These are phyloP conservation scores for Salinomyces thailandicus DNA, from an alignment of 2,329 filamentous ascomycete species.

Conservation along the genomic window DNA sequence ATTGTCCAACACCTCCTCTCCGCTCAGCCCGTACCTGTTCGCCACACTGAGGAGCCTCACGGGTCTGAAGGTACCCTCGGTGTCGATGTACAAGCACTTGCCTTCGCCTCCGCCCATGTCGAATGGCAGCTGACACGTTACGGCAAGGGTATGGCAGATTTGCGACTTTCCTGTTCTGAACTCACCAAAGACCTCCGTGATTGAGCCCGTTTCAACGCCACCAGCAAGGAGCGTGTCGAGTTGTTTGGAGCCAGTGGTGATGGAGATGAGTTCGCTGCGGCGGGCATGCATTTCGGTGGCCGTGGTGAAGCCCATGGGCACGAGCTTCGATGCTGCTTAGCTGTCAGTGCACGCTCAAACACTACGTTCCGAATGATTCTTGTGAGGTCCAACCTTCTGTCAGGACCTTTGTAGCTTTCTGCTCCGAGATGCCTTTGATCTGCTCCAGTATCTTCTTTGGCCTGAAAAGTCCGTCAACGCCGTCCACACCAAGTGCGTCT, in stretches of 20 bases:
- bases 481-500: neutral
- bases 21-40: constrained; percentile 85
- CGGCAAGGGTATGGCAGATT: constrained; percentile 95
- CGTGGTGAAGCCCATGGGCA: constrained; percentile 98
- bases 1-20: constrained; percentile 96
- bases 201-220: constrained; percentile 91
- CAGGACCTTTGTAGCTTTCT: constrained; percentile 86
- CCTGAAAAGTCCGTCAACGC: constrained; percentile 32
- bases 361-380: neutral
- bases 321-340: constrained; percentile 74
- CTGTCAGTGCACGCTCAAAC: too few species aligned
- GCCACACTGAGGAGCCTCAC: constrained; percentile 85
- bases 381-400: constrained; percentile 56
- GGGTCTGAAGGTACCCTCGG: constrained; percentile 89
- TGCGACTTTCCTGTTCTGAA: constrained; percentile 98
- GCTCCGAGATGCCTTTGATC: constrained; percentile 95
- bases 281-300: constrained; percentile 98
- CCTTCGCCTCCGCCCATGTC: constrained; percentile 98
- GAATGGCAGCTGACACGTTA: constrained; percentile 94
- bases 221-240: constrained; percentile 89
- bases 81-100: constrained; percentile 97
- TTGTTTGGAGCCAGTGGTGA: constrained; percentile 96
- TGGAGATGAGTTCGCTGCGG: constrained; percentile 91
- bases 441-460: constrained; percentile 71
- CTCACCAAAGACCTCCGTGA: constrained; percentile 96